phyloP scores from a whole-genome alignment of 2,329 filamentous ascomycete species.

The Trichoderma arundinaceum region DNA sequence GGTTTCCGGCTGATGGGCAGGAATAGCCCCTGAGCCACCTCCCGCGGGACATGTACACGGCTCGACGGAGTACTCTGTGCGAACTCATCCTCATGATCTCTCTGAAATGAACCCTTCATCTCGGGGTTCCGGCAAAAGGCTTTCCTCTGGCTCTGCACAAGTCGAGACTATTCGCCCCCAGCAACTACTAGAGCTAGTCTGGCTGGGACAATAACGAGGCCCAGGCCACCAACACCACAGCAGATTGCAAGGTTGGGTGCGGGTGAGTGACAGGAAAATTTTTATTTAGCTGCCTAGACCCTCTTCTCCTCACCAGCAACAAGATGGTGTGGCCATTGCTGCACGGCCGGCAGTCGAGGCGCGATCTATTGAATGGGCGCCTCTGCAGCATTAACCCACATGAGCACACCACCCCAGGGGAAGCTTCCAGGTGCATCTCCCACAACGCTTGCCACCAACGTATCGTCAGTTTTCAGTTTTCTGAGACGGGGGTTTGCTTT shows the following conservation, averaged over 20 bases:
- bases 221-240: slow-evolving; percentile 24
- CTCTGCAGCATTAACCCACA: slow-evolving; percentile 10
- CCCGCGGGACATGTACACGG: background rate
- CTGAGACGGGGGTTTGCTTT: background rate
- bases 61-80: background rate
- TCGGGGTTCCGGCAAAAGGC: slow-evolving; percentile 1
- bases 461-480: slow-evolving; percentile 17
- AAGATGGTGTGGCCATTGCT: slow-evolving; percentile 26
- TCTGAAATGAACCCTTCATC: slow-evolving; percentile 19
- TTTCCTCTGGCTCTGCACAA: background rate
- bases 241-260: slow-evolving; percentile 15
- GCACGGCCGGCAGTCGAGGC: slow-evolving; percentile 28
- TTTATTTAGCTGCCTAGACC: slow-evolving; percentile 31
- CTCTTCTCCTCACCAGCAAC: slow-evolving; percentile 28
- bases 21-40: slow-evolving; percentile 20
- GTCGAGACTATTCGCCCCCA: background rate
- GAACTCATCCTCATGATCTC: slow-evolving; percentile 19
- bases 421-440: background rate
- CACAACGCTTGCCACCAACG: background rate
- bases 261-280: slow-evolving; percentile 26
- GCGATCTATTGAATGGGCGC: slow-evolving; percentile 27
- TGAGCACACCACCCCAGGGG: slow-evolving; percentile 11
- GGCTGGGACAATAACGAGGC: slow-evolving; percentile 11
- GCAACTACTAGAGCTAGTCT: background rate
- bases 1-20: slow-evolving; percentile 4